Evolutionary conservation across 129 eudicot genomes (phyloP), one percentile per base, ranked within the genome.

Genomic region (Lactuca sativa): DNA sequence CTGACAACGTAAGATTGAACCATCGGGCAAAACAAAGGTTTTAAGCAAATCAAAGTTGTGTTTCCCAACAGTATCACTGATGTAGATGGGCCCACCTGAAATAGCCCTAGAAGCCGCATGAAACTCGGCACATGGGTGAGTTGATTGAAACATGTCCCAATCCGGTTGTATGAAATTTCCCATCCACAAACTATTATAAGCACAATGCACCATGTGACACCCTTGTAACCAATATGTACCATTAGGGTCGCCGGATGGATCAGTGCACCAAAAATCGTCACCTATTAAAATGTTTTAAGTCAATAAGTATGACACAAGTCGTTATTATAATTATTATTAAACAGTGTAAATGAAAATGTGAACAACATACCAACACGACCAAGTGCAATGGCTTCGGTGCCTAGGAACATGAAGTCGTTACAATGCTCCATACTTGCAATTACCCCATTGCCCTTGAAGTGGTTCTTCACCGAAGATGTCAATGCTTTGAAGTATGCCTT

Each of bases 361-460:
- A 67, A 33, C 43, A 10, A 56, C 86, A 2, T 73, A 92, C 98
- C 98, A 14, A 92, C 96, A 60, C 98, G 96, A 9, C 98, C 98
- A 0, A 92, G 85, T 6, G 89, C 61, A 13, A 92, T 89, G 75
- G 98, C 80, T 79, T 92, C 88, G 11, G 98, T 92, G 8, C 98
- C 98, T 21, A 92, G 98, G 77, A 80, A 84, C 98, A 92, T 92
- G 83, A 92, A 92, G 81, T 92, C 98, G 32, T 92, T 92, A 80
- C 98, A 89, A 57, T 92, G 98, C 59, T 92, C 91, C 98, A 92
- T 92, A 74, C 98, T 92, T 1, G 98, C 98, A 32, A 92, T 89
- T 25, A 89, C 96, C 3, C 95, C 96, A 51, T 89, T 92, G 9
- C 96, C 98, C 63, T 89, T 89, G 75, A 92, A 92, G 58, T 92